Percentiles rank a stretch among this genome's conserved stretches.
Evolutionary conservation across 2,329 filamentous ascomycete species (phyloP).

Genomic region (Fusarium penzigii): DNA sequence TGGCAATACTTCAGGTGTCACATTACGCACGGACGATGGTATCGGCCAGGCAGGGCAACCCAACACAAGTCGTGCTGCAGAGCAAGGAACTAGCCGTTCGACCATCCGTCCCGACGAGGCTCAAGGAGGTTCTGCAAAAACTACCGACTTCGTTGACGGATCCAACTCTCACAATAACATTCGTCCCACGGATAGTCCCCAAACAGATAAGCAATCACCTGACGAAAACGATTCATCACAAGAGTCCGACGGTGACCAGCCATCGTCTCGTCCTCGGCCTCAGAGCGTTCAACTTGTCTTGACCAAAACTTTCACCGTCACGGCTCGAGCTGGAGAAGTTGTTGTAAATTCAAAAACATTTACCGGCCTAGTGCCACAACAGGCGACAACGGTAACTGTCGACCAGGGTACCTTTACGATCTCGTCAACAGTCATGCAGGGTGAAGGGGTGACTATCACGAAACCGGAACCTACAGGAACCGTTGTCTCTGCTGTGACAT

Average conservation of each 20-base stretch:
- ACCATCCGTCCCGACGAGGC: background rate
- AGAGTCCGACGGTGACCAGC: background rate
- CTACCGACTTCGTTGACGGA: background rate
- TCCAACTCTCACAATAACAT: background rate
- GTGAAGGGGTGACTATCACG: slow-evolving; percentile 45
- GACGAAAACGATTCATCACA: background rate
- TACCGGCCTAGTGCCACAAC: slow-evolving; percentile 36
- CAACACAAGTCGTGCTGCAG: background rate
- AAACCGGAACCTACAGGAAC: slow-evolving; percentile 39
- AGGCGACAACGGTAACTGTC: slow-evolving; percentile 45
- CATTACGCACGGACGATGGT: background rate
- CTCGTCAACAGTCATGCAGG: slow-evolving; percentile 46
- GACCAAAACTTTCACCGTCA: slow-evolving; percentile 40
- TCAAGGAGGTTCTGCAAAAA: background rate
- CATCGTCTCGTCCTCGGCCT: background rate
- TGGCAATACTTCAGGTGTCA: background rate
- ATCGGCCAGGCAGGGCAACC: background rate
- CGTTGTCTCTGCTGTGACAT: slow-evolving; percentile 32
- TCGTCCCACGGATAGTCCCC: background rate
- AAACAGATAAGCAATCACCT: background rate
- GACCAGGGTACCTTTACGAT: slow-evolving; percentile 48
- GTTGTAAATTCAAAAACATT: slow-evolving; percentile 51
- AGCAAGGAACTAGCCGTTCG: background rate
- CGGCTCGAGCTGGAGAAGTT: slow-evolving; percentile 45
- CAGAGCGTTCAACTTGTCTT: slow-evolving; percentile 3